These are phyloP conservation scores for Russula sp. DNA, from an alignment of 768 basidiomycete genomes.

Conservation along the genomic window DNA sequence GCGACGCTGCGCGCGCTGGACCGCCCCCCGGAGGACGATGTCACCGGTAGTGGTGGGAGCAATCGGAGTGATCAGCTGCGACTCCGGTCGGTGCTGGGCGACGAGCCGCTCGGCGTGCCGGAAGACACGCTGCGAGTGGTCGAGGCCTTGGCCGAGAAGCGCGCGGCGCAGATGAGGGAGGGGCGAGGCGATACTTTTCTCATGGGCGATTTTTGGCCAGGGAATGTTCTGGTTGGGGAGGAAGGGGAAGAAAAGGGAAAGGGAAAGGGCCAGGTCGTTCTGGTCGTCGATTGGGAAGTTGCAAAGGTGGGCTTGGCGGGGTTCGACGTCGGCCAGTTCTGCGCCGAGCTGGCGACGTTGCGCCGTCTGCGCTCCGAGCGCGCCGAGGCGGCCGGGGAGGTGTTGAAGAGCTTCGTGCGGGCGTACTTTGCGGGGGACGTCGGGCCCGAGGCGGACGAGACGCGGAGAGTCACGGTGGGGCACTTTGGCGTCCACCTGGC, in stretches of 20 bases:
- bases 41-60: background rate
- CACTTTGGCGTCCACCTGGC: conserved; percentile 54
- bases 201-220: conserved; percentile 76
- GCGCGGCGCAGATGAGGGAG: conserved; percentile 28
- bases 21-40: no score
- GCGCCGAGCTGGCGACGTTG: conserved; percentile 49
- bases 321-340: conserved; percentile 57
- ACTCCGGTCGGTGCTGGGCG: conserved; percentile 24
- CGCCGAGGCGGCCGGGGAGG: conserved; percentile 29
- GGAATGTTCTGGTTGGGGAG: conserved; percentile 49
- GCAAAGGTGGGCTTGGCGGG: conserved; percentile 49
- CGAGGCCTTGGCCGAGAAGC: conserved; percentile 28
- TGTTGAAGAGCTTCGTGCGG: conserved; percentile 40
- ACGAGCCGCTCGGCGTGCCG: conserved; percentile 37
- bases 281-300: conserved; percentile 61
- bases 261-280: no score
- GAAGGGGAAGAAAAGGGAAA: no score
- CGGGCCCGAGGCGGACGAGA: conserved; percentile 25
- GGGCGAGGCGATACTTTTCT: conserved; percentile 28
- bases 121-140: conserved; percentile 32
- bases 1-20: conserved; percentile 20
- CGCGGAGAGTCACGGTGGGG: conserved; percentile 32
- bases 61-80: background rate
- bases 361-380: conserved; percentile 40
- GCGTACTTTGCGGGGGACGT: conserved; percentile 33